phyloP scores from a whole-genome alignment of 1,284 basidiomycete genomes.

The Heliocybe sulcata region DNA sequence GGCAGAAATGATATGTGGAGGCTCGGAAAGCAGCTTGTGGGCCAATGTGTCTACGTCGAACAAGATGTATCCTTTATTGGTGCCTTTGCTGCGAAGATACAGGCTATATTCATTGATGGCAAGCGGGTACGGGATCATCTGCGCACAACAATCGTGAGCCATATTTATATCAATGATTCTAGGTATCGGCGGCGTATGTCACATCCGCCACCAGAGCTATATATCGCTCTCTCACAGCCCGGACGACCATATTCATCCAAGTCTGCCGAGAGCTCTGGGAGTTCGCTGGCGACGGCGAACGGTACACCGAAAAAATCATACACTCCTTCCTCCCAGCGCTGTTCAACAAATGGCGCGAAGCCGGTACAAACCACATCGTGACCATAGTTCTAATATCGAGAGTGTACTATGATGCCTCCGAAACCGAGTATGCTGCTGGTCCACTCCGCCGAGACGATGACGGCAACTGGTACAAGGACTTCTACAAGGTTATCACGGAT shows the following conservation, averaged over 20 bases:
- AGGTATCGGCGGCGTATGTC: conserved; percentile 80
- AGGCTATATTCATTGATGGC: conserved; percentile 64
- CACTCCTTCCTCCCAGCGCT: conserved; percentile 87
- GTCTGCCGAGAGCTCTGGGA: conserved; percentile 96
- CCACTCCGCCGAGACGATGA: conserved; percentile 70
- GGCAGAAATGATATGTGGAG: conserved; percentile 94
- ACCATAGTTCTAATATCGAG: conserved; percentile 94
- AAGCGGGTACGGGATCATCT: conserved; percentile 38
- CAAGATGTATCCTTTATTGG: conserved; percentile 76
- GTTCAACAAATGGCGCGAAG: conserved; percentile 77
- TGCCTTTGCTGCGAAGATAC: conserved; percentile 73
- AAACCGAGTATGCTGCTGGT: conserved; percentile 72
- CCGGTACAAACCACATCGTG: conserved; percentile 87
- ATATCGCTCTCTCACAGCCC: conserved; percentile 88
- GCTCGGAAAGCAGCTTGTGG: conserved; percentile 68
- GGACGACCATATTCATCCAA: conserved; percentile 91
- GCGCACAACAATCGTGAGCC: neutral
- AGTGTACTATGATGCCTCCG: conserved; percentile 83
- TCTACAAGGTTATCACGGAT: conserved; percentile 92
- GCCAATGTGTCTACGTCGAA: conserved; percentile 65
- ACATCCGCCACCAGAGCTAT: conserved; percentile 83
- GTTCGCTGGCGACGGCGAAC: conserved; percentile 93
- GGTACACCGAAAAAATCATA: conserved; percentile 94
- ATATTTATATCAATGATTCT: conserved; percentile 4
- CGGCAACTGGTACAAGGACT: conserved; percentile 89